Base-by-base conservation (phyloP, 768 basidiomycete species). In the Holtermannia corniformis region DNA sequence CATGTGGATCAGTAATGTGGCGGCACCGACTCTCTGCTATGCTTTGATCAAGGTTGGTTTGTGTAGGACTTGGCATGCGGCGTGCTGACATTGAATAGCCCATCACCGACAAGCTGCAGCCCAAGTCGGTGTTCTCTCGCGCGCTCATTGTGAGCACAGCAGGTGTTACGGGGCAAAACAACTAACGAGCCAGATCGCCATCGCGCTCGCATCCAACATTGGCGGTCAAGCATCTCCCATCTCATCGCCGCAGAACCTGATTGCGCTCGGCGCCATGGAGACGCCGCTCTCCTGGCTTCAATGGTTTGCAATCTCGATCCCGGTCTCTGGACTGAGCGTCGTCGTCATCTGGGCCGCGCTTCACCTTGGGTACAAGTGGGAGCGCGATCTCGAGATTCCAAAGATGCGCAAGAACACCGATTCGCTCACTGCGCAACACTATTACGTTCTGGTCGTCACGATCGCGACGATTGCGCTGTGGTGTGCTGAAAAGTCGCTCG, bases 1-100 rank as follows among this genome's bases (percentile, higher is more conserved):
- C 72, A 99, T 97, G 93, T 97, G 91, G 95, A 97, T 99, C 64
- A 91, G 88, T 73, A 97, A 99, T 67, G 95, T 99, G 19, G 93
- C 95, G 3, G 95, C 95, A 16, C 92, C 93, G 10, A 95, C 93
- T 2, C 78, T 97, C 11, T 96, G 95, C 76, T 97, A 95, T 71
- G 87, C 91, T 19, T 77, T 99, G 54, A 92, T 97, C 69, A 84
- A 85, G 68, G 90, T 92, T 73, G 54, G 81, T 40, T 24, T 14
- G 19, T 26, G 46, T 47, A 19, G 48, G 20, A n/a, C n/a, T n/a
- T n/a, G n/a, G n/a, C n/a, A n/a, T 46, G 43, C 26, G 12, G 19
- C 10, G 7, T 10, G 44, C 26, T 52, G 43, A 43, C 22, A 24
- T 22, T 40, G 23, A n/a, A 3, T 59, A 96, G 91, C 95, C 95